Conservation (phyloP, 345 rosid genomes). For the Aegle marmelos region DNA sequence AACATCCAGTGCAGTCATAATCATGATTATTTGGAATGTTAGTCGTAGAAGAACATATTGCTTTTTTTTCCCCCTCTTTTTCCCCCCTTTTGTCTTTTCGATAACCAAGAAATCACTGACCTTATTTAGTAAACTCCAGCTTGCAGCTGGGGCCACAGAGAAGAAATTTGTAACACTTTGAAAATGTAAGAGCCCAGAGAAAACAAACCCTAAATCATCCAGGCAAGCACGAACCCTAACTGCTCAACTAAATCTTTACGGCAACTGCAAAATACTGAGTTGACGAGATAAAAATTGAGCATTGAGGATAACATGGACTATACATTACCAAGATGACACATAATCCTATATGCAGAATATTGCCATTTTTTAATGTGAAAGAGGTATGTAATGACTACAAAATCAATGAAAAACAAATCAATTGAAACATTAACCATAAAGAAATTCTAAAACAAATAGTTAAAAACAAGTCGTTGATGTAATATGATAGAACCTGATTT, state of each 20-base stretch:
- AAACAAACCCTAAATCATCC: not conserved
- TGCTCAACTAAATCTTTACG: not conserved
- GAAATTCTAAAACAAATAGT: not conserved
- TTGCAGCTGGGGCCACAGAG: not conserved
- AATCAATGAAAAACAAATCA: not conserved
- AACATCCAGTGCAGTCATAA: not conserved
- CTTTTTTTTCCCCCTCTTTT: not conserved
- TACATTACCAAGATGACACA: not conserved
- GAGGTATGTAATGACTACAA: not conserved
- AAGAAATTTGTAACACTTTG: not conserved
- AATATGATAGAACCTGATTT: constrained; percentile 62
- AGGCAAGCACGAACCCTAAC: not conserved
- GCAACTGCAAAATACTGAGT: not conserved
- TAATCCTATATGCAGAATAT: not conserved
- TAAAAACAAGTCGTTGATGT: not conserved
- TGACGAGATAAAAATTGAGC: not conserved
- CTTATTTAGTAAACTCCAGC: not conserved
- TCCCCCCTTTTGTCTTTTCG: not conserved
- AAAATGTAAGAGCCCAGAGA: not conserved
- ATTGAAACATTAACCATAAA: not conserved
- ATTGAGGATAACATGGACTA: not conserved
- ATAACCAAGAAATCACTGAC: not conserved
- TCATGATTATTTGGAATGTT: not conserved
- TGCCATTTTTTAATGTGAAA: not conserved
- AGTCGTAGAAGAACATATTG: not conserved